Evolutionary conservation across 768 basidiomycete genomes (phyloP).

Genomic region (Agrocybe chaxingu): DNA sequence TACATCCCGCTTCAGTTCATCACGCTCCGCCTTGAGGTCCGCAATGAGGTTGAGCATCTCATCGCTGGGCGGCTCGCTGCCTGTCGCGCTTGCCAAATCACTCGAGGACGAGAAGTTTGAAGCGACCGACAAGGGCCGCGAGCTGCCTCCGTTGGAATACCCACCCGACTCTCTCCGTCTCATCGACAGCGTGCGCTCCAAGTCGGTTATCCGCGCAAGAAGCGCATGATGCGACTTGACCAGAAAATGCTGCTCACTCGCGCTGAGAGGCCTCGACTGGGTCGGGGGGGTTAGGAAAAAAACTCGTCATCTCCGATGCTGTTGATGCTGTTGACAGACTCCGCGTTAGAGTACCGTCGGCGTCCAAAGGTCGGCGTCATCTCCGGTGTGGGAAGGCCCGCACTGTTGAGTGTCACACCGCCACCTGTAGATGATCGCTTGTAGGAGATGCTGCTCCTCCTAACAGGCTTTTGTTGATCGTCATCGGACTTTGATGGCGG

Average conservation of each 20-base stretch:
- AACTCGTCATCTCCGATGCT: conserved; percentile 39
- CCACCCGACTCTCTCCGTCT: conserved; percentile 32
- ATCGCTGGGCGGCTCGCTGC: conserved; percentile 44
- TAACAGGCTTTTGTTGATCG: conserved; percentile 32
- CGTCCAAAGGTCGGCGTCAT: conserved; percentile 57
- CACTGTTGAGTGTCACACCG: conserved; percentile 26
- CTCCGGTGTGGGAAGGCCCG: conserved; percentile 69
- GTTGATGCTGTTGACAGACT: conserved; percentile 20
- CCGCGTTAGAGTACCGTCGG: conserved; percentile 28
- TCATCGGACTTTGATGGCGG: conserved; percentile 23
- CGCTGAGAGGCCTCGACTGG: conserved; percentile 53
- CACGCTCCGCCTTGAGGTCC: conserved; percentile 84
- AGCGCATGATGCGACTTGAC: conserved; percentile 82
- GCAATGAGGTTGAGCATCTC: conserved; percentile 75
- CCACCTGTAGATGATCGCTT: conserved; percentile 40
- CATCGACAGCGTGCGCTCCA: conserved; percentile 66
- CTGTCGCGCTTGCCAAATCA: conserved; percentile 31
- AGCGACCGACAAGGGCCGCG: conserved; percentile 48
- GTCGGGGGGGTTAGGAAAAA: conserved; percentile 39
- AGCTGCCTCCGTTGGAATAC: conserved; percentile 33
- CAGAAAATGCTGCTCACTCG: conserved; percentile 81
- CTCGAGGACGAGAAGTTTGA: conserved; percentile 37
- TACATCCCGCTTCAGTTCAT: conserved; percentile 84
- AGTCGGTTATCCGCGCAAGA: conserved; percentile 75
- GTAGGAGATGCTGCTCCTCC: conserved; percentile 77